Evolutionary conservation across 106 monocot genomes (phyloP).

Genomic region (Hemerocallis citrina): DNA sequence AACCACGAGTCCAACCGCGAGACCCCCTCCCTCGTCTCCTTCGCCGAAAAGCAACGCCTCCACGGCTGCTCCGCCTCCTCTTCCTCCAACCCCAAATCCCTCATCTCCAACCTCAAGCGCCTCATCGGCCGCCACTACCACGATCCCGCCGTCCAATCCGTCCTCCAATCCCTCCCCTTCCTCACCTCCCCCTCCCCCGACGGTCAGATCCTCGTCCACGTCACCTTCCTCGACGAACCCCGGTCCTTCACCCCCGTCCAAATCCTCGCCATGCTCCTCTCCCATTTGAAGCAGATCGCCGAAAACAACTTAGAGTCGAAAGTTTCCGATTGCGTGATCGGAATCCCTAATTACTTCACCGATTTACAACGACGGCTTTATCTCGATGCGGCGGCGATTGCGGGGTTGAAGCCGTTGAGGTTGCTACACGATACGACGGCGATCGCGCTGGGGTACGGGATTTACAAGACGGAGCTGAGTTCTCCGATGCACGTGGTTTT

Average conservation of each 20-base stretch:
- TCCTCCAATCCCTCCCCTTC: slow-evolving; percentile 38
- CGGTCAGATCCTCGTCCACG: slow-evolving; percentile 21
- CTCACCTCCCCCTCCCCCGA: slow-evolving; percentile 12
- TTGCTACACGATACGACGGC: slow-evolving; percentile 76
- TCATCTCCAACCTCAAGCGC: slow-evolving; percentile 55
- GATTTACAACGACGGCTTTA: slow-evolving; percentile 55
- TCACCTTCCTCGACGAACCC: slow-evolving; percentile 23
- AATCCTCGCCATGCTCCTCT: slow-evolving; percentile 53
- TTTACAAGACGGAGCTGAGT: slow-evolving; percentile 46
- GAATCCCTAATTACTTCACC: slow-evolving; percentile 70
- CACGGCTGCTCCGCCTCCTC: slow-evolving; percentile 42
- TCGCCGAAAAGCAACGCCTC: slow-evolving; percentile 57
- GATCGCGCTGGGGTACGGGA: slow-evolving; percentile 72
- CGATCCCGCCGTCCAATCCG: slow-evolving; percentile 19
- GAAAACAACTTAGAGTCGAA: slow-evolving; percentile 34
- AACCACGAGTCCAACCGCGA: slow-evolving; percentile 82
- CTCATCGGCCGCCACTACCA: slow-evolving; percentile 31
- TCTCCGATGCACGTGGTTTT: slow-evolving; percentile 31
- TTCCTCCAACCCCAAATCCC: slow-evolving; percentile 48
- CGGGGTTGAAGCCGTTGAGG: slow-evolving; percentile 62
- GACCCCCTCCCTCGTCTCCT: slow-evolving; percentile 64
- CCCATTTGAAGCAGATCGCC: slow-evolving; percentile 47
- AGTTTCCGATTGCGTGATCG: slow-evolving; percentile 64
- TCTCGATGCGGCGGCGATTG: slow-evolving; percentile 73
- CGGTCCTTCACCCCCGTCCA: slow-evolving; percentile 42